These are phyloP conservation scores for Calonectria pseudoturangicola DNA, from an alignment of 2,329 filamentous ascomycete genomes.

Conservation along the genomic window DNA sequence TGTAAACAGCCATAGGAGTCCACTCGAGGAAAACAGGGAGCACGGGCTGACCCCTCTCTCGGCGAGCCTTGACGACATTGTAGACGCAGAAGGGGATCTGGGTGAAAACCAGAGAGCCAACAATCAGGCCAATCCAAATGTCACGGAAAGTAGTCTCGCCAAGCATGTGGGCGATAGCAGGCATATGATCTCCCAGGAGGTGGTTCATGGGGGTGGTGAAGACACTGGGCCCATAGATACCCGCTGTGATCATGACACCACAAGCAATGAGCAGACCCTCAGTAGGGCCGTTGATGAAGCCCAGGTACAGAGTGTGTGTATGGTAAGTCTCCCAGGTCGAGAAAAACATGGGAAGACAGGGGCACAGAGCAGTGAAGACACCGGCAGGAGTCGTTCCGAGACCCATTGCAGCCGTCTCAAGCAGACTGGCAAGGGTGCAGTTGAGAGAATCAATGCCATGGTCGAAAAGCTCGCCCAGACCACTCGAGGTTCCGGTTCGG, in stretches of 20 bases:
- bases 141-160: slow-evolving; percentile 87
- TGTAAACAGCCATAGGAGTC: slow-evolving; percentile 92
- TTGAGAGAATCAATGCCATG: slow-evolving; percentile 99
- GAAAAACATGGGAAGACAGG: slow-evolving; percentile 98
- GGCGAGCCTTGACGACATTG: slow-evolving; percentile 88
- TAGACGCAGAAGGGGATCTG: slow-evolving; percentile 93
- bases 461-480: slow-evolving; percentile 96
- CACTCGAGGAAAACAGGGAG: slow-evolving; percentile 93
- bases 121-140: slow-evolving; percentile 86
- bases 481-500: slow-evolving; percentile 94
- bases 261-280: slow-evolving; percentile 95
- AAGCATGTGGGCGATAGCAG: slow-evolving; percentile 74
- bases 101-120: slow-evolving; percentile 78
- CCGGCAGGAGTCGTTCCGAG: slow-evolving; percentile 89
- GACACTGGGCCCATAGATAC: slow-evolving; percentile 90
- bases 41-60: slow-evolving; percentile 82
- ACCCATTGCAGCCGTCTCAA: slow-evolving; percentile 95
- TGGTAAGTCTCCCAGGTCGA: slow-evolving; percentile 99
- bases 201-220: slow-evolving; percentile 86
- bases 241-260: slow-evolving; percentile 88
- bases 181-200: slow-evolving; percentile 74
- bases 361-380: slow-evolving; percentile 92
- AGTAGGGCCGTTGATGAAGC: slow-evolving; percentile 97
- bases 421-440: slow-evolving; percentile 92
- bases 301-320: slow-evolving; percentile 96